phyloP scores from a whole-genome alignment of 1,284 basidiomycete genomes.

The Cutaneotrichosporon sp. region DNA sequence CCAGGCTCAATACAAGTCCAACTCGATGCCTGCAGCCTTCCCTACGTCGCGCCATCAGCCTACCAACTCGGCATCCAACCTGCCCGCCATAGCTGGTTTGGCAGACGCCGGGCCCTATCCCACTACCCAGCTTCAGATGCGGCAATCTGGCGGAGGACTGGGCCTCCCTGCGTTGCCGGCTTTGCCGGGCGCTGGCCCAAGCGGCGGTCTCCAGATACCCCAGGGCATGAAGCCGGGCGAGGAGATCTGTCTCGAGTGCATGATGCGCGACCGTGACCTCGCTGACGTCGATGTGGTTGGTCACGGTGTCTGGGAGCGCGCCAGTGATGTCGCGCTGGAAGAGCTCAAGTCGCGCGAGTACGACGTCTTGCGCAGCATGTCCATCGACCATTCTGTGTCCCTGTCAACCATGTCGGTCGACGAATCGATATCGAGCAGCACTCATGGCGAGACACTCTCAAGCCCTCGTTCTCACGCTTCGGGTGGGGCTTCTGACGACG shows the following conservation, averaged over 20 bases:
- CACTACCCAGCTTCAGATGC: slow-evolving; percentile 15
- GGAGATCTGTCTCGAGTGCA: slow-evolving; percentile 93
- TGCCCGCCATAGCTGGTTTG: slow-evolving; percentile 45
- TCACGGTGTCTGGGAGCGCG: slow-evolving; percentile 84
- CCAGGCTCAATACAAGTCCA: slow-evolving; percentile 9
- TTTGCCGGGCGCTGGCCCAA: slow-evolving; percentile 5
- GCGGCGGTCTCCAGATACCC: neutral
- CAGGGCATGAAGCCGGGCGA: slow-evolving; percentile 38
- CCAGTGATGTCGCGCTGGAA: slow-evolving; percentile 77
- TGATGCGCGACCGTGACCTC: slow-evolving; percentile 99
- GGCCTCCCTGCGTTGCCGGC: slow-evolving; percentile 5
- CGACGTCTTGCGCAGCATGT: slow-evolving; percentile 31
- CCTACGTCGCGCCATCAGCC: slow-evolving; percentile 29
- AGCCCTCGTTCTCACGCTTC: slow-evolving; percentile 18
- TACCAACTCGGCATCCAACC: slow-evolving; percentile 42
- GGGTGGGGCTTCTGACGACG: slow-evolving; percentile 9
- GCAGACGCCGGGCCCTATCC: slow-evolving; percentile 47
- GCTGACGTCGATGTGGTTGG: slow-evolving; percentile 87
- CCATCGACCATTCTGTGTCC: slow-evolving; percentile 12
- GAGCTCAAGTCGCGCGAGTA: slow-evolving; percentile 74
- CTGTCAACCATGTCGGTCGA: slow-evolving; percentile 18
- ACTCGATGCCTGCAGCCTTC: slow-evolving; percentile 11
- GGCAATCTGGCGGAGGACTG: neutral
- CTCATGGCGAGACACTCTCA: slow-evolving; percentile 11
- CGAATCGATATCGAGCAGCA: slow-evolving; percentile 15